phyloP scores from a whole-genome alignment of 257 asterid species.

The Solanum lycopersicoides region DNA sequence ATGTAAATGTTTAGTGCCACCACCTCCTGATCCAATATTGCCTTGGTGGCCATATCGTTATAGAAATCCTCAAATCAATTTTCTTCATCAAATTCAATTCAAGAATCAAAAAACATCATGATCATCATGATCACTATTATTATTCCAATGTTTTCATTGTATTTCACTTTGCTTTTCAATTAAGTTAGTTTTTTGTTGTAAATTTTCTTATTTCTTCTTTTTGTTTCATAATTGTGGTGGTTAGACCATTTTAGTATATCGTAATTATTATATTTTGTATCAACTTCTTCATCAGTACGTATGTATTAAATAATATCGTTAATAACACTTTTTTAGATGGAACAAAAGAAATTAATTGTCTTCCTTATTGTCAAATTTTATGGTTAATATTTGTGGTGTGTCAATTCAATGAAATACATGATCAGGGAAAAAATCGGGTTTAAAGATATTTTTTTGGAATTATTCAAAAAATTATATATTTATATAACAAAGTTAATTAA shows the following conservation, averaged over 20 bases:
- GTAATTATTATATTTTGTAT: not conserved
- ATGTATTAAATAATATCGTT: not conserved
- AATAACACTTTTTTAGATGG: not conserved
- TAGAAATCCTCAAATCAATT: constrained; percentile 50
- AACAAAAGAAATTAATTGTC: not conserved
- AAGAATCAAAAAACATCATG: constrained; percentile 6
- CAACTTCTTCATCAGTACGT: not conserved
- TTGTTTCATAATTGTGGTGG: not conserved
- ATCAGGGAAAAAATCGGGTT: too few species aligned
- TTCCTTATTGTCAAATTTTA: not conserved
- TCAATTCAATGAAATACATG: too few species aligned
- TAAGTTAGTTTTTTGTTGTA: not conserved
- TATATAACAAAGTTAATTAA: too few species aligned
- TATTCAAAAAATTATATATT: too few species aligned
- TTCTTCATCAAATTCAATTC: constrained; percentile 20
- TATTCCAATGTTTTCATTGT: not conserved
- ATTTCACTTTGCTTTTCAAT: not conserved
- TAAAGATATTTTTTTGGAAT: too few species aligned
- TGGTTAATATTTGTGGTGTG: not conserved
- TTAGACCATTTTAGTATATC: not conserved
- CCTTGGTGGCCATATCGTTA: constrained; percentile 79
- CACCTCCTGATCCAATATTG: constrained; percentile 69
- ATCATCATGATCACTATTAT: not conserved
- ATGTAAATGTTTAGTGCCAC: constrained; percentile 40
- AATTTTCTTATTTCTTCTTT: not conserved